These are phyloP conservation scores for Rhizomucor pusillus DNA, from an alignment of 371 early-diverging fungal species.

Conservation along the genomic window DNA sequence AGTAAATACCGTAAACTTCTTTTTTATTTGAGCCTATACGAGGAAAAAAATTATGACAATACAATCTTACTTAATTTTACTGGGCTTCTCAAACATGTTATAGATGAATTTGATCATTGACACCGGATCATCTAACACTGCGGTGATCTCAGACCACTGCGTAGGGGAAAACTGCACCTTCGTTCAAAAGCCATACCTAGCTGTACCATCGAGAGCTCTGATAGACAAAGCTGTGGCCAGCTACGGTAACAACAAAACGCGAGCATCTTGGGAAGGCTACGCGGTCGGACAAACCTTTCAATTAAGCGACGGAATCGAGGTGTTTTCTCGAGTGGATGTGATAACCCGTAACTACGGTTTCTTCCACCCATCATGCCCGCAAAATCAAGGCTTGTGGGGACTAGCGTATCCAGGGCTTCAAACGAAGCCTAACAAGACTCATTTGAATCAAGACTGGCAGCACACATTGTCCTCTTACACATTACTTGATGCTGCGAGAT, in stretches of 20 bases:
- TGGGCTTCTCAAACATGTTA: background rate
- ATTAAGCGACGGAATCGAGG: slow-evolving; percentile 1
- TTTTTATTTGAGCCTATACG: too few species aligned
- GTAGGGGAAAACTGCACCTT: slow-evolving; percentile 4
- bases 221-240: slow-evolving; percentile 9
- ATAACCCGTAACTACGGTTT: slow-evolving; percentile 5
- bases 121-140: slow-evolving; percentile 19
- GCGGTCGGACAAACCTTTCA: slow-evolving; percentile 9
- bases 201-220: slow-evolving; percentile 1
- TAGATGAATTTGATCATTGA: slow-evolving; percentile 17
- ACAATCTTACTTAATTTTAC: background rate
- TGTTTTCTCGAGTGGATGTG: slow-evolving; percentile 13
- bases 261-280: slow-evolving; percentile 15
- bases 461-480: slow-evolving; percentile 3
- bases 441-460: slow-evolving; percentile 4
- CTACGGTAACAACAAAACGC: slow-evolving; percentile 15
- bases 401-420: slow-evolving; percentile 16
- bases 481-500: slow-evolving; percentile 9
- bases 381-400: slow-evolving; percentile 19
- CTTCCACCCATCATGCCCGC: slow-evolving; percentile 12
- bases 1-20: too few species aligned
- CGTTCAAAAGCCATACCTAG: slow-evolving; percentile 8
- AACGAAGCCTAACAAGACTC: slow-evolving; percentile 6
- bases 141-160: slow-evolving; percentile 16
- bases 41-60: too few species aligned